phyloP scores from a whole-genome alignment of 306 rosid genomes.

The Pterocarpus macrocarpus region DNA sequence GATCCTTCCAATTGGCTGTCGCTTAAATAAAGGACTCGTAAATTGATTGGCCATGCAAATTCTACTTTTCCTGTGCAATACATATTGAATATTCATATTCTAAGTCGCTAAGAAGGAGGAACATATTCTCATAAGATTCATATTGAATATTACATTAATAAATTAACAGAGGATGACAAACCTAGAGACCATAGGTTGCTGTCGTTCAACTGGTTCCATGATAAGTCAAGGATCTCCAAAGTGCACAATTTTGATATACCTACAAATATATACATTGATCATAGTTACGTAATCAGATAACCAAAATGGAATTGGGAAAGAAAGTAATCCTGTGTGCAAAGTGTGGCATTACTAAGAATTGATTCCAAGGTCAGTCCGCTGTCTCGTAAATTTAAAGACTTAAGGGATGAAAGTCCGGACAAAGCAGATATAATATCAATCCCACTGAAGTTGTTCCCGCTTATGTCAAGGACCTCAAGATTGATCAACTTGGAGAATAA shows the following conservation, averaged over 20 bases:
- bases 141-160: neutral
- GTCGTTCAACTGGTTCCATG: neutral
- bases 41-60: neutral
- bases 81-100: no score
- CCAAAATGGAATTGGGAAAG: no score
- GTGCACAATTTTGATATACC: neutral
- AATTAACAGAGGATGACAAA: neutral
- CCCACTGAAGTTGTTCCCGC: neutral
- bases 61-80: neutral
- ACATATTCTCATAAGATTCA: neutral
- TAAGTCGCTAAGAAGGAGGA: no score
- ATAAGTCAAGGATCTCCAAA: conserved; percentile 2
- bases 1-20: neutral
- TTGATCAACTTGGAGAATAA: neutral
- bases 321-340: neutral
- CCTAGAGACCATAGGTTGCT: neutral
- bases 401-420: conserved; percentile 21
- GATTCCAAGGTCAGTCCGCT: neutral
- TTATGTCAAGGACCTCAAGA: conserved; percentile 21
- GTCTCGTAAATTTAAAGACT: neutral
- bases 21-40: neutral
- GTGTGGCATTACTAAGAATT: conserved; percentile 10
- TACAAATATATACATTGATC: neutral
- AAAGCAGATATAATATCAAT: conserved; percentile 15
- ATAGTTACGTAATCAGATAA: neutral